Evolutionary conservation across 108 stramenopile genomes (phyloP), one percentile per base, ranked within the genome.

Genomic region (Thalassiosira profunda): DNA sequence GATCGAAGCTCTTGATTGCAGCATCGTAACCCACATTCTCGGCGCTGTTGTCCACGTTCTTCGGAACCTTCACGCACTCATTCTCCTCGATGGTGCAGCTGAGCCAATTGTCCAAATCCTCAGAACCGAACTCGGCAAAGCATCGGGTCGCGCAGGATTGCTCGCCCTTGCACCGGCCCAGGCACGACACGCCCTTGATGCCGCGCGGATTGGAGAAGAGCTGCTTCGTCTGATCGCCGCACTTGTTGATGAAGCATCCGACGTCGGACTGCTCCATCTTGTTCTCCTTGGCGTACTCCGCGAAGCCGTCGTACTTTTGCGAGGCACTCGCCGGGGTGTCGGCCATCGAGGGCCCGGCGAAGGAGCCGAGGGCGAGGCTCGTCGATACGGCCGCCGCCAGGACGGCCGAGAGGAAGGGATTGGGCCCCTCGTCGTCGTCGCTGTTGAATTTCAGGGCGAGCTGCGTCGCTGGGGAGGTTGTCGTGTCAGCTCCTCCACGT

Each of bases 111-210:
- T 92, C 87, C 33, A 95, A 63, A 67, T 88, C 77, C 51, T 81
- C 82, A 12, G 73, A 76, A 2, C 90, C 86, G 53, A 79, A 92
- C 63, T 90, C 87, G 24, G 89, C 89, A 82, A 95, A 95, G 74
- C 93, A 92, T 44, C 88, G 84, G 4, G 90, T 94, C 34, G 90
- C 88, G 67, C 91, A 90, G 20, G 80, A 71, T 72, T 95, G 94
- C 59, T 97, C 94, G 11, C 94, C 96, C 70, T 94, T 94, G 87
- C 96, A 97, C 26, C 91, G 63, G 15, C 96, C 96, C 10, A 97
- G 58, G 58, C 96, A 97, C 17, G 76, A 73, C 8, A 91, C 84
- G 42, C 92, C 92, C 58, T 90, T 90, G 73, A 96, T 89, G 10
- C 96, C 91, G 21, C 87, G 87, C 9, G 96, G 96, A 67, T 93